Conservation (phyloP, 129 eudicot genomes). For the Ambrosia artemisiifolia region DNA sequence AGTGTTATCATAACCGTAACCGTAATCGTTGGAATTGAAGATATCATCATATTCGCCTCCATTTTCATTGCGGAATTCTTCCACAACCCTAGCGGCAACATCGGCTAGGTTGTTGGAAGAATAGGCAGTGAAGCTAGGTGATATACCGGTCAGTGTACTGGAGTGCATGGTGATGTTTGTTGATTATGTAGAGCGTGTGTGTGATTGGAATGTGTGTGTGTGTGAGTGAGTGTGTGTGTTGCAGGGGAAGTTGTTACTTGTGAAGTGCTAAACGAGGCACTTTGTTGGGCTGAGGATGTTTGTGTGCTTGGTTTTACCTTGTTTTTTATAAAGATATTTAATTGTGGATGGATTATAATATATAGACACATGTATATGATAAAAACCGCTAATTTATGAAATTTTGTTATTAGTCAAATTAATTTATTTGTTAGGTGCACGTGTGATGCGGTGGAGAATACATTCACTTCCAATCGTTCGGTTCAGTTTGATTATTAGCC, state of each 20-base stretch:
- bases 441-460: no score
- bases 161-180: constrained; percentile 40
- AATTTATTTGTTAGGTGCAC: no score
- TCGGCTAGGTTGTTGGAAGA: constrained; percentile 45
- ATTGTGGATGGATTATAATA: no score
- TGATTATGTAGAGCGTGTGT: neutral
- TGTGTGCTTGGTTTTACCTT: neutral
- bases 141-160: constrained; percentile 12
- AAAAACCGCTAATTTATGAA: no score
- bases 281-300: neutral
- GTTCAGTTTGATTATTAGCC: no score
- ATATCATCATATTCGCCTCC: constrained; percentile 32
- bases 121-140: constrained; percentile 65
- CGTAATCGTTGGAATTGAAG: constrained; percentile 11
- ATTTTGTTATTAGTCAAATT: no score
- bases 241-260: neutral
- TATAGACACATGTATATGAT: no score
- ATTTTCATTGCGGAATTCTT: constrained; percentile 35
- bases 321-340: no score
- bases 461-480: no score
- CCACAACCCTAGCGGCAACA: constrained; percentile 66
- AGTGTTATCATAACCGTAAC: neutral
- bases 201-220: constrained; percentile 3
- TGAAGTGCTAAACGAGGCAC: neutral
- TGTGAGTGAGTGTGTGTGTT: neutral